Evolutionary conservation across 768 basidiomycete species (phyloP).

Genomic region (Rhodotorula kratochvilovae): DNA sequence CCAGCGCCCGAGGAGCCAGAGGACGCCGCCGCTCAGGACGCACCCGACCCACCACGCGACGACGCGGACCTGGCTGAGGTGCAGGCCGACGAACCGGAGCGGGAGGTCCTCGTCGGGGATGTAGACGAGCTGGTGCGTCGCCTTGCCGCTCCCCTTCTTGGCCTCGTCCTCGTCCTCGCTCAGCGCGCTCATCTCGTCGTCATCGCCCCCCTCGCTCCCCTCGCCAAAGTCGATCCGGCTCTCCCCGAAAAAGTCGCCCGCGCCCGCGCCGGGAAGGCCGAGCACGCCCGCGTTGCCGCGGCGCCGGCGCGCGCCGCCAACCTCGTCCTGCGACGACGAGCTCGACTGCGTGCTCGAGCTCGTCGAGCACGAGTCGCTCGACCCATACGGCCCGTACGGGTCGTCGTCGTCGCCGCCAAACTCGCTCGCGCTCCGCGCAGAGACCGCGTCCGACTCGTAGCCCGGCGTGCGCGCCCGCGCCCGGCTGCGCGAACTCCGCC

Average conservation of each 20-base stretch:
- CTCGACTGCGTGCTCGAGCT: constrained; percentile 18
- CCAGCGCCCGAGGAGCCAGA: constrained; percentile 86
- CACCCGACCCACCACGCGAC: constrained; percentile 69
- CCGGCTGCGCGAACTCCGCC: neutral
- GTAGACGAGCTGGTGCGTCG: constrained; percentile 70
- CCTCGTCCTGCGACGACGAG: constrained; percentile 22
- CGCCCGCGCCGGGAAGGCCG: constrained; percentile 35
- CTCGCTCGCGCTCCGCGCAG: constrained; percentile 17
- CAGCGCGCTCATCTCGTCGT: constrained; percentile 27
- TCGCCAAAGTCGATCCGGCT: constrained; percentile 74
- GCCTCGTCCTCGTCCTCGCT: constrained; percentile 6
- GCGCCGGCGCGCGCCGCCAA: constrained; percentile 12
- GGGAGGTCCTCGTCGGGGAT: constrained; percentile 84
- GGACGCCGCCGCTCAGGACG: constrained; percentile 62
- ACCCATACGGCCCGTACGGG: constrained; percentile 42
- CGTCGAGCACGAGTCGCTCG: constrained; percentile 23
- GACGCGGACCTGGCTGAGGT: constrained; percentile 60
- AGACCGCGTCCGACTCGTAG: constrained; percentile 54
- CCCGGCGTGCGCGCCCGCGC: neutral
- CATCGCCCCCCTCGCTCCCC: constrained; percentile 11
- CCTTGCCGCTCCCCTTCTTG: constrained; percentile 18
- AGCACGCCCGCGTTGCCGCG: constrained; percentile 15
- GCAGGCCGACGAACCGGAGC: constrained; percentile 80
- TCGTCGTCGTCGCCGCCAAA: constrained; percentile 37
- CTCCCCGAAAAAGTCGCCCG: constrained; percentile 74